phyloP scores from a whole-genome alignment of 1,139 yeast species.

The Yamadazyma triangularis region DNA sequence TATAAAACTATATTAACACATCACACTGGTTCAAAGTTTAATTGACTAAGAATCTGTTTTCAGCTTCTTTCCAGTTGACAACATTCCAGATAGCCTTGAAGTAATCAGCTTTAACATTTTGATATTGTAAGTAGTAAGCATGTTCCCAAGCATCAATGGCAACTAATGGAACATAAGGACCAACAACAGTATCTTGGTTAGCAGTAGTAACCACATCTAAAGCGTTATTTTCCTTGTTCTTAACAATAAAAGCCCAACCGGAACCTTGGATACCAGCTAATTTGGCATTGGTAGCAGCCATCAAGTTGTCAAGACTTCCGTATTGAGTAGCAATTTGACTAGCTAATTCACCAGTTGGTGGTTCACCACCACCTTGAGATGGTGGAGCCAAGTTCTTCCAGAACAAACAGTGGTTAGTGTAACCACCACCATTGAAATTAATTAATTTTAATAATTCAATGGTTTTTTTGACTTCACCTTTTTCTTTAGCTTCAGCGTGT shows the following conservation, averaged over 20 bases:
- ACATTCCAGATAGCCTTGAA: constrained; percentile 48
- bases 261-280: constrained; percentile 46
- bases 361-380: constrained; percentile 36
- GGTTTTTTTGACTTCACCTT: constrained; percentile 35
- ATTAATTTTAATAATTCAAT: constrained; percentile 35
- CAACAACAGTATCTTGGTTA: constrained; percentile 44
- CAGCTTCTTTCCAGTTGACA: constrained; percentile 46
- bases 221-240: constrained; percentile 37
- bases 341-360: constrained; percentile 30
- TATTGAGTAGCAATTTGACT: constrained; percentile 33
- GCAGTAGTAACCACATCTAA: constrained; percentile 41
- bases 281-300: constrained; percentile 32
- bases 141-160: constrained; percentile 53
- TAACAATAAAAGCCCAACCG: constrained; percentile 48
- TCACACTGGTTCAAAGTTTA: constrained; percentile 3
- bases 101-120: constrained; percentile 44
- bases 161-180: constrained; percentile 38
- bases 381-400: constrained; percentile 44
- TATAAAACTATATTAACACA: background rate
- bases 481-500: constrained; percentile 28
- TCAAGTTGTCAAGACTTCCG: constrained; percentile 39
- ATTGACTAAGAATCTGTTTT: constrained; percentile 25
- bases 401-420: constrained; percentile 40
- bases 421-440: constrained; percentile 45
- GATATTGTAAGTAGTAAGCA: constrained; percentile 47